These are phyloP conservation scores for Casuarina equisetifolia DNA, from an alignment of 306 rosid genomes.

Conservation along the genomic window DNA sequence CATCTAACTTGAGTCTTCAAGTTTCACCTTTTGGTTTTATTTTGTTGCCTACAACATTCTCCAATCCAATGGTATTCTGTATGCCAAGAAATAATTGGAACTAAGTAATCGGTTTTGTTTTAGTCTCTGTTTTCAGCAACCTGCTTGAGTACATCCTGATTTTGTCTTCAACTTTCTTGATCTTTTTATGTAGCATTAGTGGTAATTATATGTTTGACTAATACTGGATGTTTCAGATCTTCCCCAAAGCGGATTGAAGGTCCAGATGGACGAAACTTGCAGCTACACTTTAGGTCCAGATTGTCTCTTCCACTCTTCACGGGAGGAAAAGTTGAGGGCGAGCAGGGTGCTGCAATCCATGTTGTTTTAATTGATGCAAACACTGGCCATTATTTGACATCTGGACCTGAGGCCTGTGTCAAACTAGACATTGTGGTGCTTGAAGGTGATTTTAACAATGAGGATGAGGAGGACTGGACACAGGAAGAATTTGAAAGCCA, in stretches of 20 bases:
- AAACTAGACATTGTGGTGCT: slow-evolving; percentile 95
- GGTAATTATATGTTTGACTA: slow-evolving; percentile 27
- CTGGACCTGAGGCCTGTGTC: slow-evolving; percentile 72
- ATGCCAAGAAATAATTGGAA: not conserved
- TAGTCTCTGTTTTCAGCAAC: not conserved
- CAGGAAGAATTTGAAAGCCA: slow-evolving; percentile 93
- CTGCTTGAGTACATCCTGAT: slow-evolving; percentile 15
- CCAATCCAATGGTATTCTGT: not conserved
- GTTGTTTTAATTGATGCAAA: slow-evolving; percentile 74
- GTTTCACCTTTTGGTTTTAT: not conserved
- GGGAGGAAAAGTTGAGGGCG: slow-evolving; percentile 99
- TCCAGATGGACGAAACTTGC: slow-evolving; percentile 86
- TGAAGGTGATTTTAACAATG: slow-evolving; percentile 96
- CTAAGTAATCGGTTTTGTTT: not conserved
- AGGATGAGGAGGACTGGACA: slow-evolving; percentile 92
- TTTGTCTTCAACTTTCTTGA: not conserved
- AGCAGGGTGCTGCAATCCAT: slow-evolving; percentile 97
- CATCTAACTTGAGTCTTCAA: not conserved
- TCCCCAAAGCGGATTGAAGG: slow-evolving; percentile 96
- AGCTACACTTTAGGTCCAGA: slow-evolving; percentile 76
- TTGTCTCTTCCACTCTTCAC: slow-evolving; percentile 96
- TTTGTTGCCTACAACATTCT: not conserved
- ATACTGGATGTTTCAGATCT: slow-evolving; percentile 63
- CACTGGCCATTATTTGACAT: slow-evolving; percentile 52
- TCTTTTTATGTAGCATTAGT: slow-evolving; percentile 9